phyloP scores from a whole-genome alignment of 1,284 basidiomycete genomes.

The Entoloma clypeatum region DNA sequence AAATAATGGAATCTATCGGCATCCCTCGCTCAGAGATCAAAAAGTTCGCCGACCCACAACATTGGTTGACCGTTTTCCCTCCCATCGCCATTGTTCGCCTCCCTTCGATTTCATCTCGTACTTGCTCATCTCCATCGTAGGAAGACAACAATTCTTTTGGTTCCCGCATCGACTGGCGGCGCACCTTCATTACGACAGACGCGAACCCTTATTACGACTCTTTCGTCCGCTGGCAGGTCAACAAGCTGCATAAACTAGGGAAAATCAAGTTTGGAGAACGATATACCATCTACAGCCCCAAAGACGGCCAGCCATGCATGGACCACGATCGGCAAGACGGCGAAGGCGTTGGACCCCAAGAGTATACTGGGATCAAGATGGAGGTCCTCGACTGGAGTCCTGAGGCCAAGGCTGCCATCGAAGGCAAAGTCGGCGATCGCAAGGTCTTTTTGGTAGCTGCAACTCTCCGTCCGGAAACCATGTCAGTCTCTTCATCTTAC shows the following conservation, averaged over 20 bases:
- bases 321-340: slow-evolving; percentile 98
- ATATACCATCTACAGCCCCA: slow-evolving; percentile 99
- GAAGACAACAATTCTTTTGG: slow-evolving; percentile 85
- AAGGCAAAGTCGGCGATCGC: slow-evolving; percentile 68
- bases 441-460: slow-evolving; percentile 93
- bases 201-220: slow-evolving; percentile 97
- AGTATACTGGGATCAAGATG: slow-evolving; percentile 97
- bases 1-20: slow-evolving; percentile 95
- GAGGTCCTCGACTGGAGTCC: slow-evolving; percentile 81
- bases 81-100: slow-evolving; percentile 82
- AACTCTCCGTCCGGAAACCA: slow-evolving; percentile 95
- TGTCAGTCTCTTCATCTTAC: slow-evolving; percentile 47
- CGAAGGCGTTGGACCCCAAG: slow-evolving; percentile 93
- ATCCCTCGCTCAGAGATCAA: slow-evolving; percentile 90
- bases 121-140: slow-evolving; percentile 31
- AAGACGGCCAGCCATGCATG: slow-evolving; percentile 99
- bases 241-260: slow-evolving; percentile 81
- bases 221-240: slow-evolving; percentile 98
- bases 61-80: slow-evolving; percentile 96
- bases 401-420: slow-evolving; percentile 58
- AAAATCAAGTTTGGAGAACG: slow-evolving; percentile 99
- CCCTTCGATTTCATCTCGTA: slow-evolving; percentile 2
- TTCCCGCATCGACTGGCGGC: slow-evolving; percentile 96
- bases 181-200: slow-evolving; percentile 93
- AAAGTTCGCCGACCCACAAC: slow-evolving; percentile 89